A percentile compares a stretch with the other conserved stretches of the same genome.
These are phyloP conservation scores for Arctium lappa DNA, from an alignment of 129 eudicot species.

Conservation along the genomic window DNA sequence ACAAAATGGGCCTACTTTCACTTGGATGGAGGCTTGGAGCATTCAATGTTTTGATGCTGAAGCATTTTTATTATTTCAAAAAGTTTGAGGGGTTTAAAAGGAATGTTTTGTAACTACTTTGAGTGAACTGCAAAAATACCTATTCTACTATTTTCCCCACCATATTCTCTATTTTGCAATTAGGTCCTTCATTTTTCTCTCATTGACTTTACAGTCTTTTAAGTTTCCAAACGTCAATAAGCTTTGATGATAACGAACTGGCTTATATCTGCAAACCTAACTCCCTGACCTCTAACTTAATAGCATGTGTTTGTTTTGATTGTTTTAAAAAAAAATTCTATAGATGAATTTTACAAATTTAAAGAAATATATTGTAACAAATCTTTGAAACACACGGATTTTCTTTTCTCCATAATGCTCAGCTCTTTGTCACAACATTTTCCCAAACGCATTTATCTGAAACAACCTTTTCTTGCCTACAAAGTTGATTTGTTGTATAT, in stretches of 20 bases:
- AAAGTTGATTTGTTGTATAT: not conserved
- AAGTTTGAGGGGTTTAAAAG: slow-evolving; percentile 18
- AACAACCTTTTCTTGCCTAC: not conserved
- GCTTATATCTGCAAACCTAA: not conserved
- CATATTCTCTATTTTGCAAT: not conserved
- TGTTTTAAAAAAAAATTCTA: too few relatives aligned
- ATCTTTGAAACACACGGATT: not conserved
- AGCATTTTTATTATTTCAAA: slow-evolving; percentile 9
- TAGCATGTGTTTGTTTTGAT: not conserved
- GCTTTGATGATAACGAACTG: not conserved
- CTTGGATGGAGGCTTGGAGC: not conserved
- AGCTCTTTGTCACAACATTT: not conserved
- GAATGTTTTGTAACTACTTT: slow-evolving; percentile 22
- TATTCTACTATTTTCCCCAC: too few relatives aligned
- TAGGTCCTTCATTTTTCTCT: not conserved
- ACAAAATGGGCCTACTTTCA: slow-evolving; percentile 21
- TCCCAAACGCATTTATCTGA: not conserved
- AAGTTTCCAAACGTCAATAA: not conserved
- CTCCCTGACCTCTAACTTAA: not conserved
- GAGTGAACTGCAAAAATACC: slow-evolving; percentile 11
- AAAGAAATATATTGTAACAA: too few relatives aligned
- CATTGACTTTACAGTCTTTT: not conserved
- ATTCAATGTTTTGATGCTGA: slow-evolving; percentile 20
- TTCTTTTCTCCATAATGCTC: too few relatives aligned
- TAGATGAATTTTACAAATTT: too few relatives aligned